These are phyloP conservation scores for Xenosphaeropsis pyriputrescens DNA, from an alignment of 2,329 filamentous ascomycete species.

Conservation along the genomic window DNA sequence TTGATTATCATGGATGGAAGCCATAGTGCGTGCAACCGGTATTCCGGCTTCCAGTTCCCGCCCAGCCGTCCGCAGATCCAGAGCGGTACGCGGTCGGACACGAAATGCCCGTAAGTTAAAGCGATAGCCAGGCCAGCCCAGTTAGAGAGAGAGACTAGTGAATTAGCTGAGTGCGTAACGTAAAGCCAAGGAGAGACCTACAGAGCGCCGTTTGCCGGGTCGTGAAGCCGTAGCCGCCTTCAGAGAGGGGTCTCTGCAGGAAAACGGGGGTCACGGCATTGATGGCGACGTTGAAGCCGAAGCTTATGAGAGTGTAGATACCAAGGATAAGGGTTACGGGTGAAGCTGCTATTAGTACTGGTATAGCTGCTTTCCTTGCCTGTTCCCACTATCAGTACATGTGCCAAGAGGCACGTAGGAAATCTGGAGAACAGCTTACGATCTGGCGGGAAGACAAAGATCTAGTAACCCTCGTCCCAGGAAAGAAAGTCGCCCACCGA, in stretches of 20 bases:
- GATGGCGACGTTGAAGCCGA: slow-evolving; percentile 2
- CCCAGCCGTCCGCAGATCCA: slow-evolving; percentile 4
- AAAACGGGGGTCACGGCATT: slow-evolving; percentile 5
- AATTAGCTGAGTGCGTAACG: not conserved
- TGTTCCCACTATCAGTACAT: not conserved
- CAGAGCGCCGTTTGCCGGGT: slow-evolving; percentile 7
- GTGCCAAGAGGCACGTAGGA: too few relatives aligned
- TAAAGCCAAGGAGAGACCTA: slow-evolving; percentile 2
- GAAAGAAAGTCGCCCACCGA: slow-evolving; percentile 17
- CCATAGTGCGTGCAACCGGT: slow-evolving; percentile 19
- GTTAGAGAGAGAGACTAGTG: not conserved
- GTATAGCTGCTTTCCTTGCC: not conserved
- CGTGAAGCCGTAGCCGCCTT: slow-evolving; percentile 9
- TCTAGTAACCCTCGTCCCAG: slow-evolving; percentile 8
- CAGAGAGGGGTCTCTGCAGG: slow-evolving; percentile 6
- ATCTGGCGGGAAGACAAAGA: too few relatives aligned
- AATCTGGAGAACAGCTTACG: too few relatives aligned
- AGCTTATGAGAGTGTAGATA: slow-evolving; percentile 1
- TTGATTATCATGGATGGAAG: slow-evolving; percentile 17
- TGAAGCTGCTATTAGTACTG: not conserved
- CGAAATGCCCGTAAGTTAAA: slow-evolving; percentile 1
- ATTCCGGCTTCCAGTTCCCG: slow-evolving; percentile 23
- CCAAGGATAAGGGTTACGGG: slow-evolving; percentile 1
- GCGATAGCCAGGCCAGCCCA: slow-evolving; percentile 3
- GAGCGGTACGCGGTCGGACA: slow-evolving; percentile 3